These are phyloP conservation scores for Periconia macrospinosa DNA, from an alignment of 2,329 filamentous ascomycete genomes.

Conservation along the genomic window DNA sequence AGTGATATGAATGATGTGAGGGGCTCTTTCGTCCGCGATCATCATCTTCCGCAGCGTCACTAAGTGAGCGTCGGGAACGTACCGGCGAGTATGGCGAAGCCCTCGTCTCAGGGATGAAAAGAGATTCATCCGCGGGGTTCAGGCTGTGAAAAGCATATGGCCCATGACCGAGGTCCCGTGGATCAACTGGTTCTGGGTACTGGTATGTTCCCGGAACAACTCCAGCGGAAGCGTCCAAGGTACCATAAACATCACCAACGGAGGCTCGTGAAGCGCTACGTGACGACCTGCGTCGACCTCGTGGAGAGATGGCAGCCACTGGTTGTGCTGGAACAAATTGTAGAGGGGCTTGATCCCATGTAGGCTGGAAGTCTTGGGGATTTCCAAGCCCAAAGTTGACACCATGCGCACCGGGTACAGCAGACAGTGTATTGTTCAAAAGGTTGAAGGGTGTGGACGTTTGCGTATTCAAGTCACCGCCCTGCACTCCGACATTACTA, in stretches of 20 bases:
- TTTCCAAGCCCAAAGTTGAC: neutral
- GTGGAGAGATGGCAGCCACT: neutral
- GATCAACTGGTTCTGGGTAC: constrained; percentile 2
- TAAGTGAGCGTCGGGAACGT: neutral
- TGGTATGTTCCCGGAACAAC: neutral
- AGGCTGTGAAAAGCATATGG: neutral
- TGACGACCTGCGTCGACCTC: neutral
- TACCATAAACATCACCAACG: neutral
- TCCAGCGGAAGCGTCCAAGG: neutral
- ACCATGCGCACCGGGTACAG: constrained; percentile 4
- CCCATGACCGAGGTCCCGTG: neutral
- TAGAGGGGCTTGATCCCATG: no score
- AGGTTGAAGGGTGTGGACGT: constrained; percentile 2
- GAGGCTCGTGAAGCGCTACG: neutral
- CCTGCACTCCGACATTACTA: neutral
- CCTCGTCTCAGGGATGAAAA: neutral
- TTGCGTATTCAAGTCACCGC: neutral
- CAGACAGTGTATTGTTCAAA: constrained; percentile 3
- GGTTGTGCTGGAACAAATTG: no score
- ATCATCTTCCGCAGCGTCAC: neutral
- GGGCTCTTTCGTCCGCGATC: neutral
- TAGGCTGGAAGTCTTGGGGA: neutral
- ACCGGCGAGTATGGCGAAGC: neutral
- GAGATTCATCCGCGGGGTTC: neutral
- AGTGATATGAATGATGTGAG: no score